Evolutionary conservation across 108 stramenopile species (phyloP).

Genomic region (Cyclostephanos invisitatus): DNA sequence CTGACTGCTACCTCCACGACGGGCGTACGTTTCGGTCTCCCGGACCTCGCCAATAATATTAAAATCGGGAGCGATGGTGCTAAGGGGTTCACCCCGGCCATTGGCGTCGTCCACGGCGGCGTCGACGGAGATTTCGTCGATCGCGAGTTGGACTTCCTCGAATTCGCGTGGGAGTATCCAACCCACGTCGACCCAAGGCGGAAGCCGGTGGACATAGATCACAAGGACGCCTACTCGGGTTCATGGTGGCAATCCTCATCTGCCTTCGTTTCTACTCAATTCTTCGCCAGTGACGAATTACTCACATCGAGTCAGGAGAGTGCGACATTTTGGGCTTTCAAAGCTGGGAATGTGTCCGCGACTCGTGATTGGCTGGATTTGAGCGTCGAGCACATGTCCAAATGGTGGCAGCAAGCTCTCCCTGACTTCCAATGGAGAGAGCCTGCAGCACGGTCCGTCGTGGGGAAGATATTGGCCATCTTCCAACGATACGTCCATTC

Average conservation of each 20-base stretch:
- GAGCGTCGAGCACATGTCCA: slow-evolving; percentile 56
- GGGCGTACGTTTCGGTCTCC: neutral
- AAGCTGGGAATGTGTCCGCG: slow-evolving; percentile 20
- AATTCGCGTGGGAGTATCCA: slow-evolving; percentile 4
- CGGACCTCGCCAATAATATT: neutral
- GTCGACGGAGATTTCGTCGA: neutral
- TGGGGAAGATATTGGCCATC: slow-evolving; percentile 17
- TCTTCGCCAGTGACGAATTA: neutral
- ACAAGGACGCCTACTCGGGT: slow-evolving; percentile 34
- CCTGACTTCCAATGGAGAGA: too few relatives aligned
- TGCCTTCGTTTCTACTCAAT: slow-evolving; percentile 6
- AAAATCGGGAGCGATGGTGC: neutral
- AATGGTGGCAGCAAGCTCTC: slow-evolving; percentile 43
- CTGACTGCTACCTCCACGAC: neutral
- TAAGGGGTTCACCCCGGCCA: neutral
- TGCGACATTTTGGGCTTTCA: slow-evolving; percentile 24
- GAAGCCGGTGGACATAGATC: neutral
- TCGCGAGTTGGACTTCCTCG: slow-evolving; percentile 9
- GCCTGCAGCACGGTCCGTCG: neutral
- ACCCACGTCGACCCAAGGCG: neutral
- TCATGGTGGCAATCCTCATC: slow-evolving; percentile 30
- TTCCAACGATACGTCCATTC: slow-evolving; percentile 13
- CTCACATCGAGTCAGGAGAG: slow-evolving; percentile 20
- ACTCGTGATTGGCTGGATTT: slow-evolving; percentile 61
- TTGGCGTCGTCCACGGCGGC: neutral